Percentiles rank a stretch among this genome's conserved stretches.
Evolutionary conservation across 2,329 filamentous ascomycete species (phyloP).

Genomic region (Fusarium mexicanum): DNA sequence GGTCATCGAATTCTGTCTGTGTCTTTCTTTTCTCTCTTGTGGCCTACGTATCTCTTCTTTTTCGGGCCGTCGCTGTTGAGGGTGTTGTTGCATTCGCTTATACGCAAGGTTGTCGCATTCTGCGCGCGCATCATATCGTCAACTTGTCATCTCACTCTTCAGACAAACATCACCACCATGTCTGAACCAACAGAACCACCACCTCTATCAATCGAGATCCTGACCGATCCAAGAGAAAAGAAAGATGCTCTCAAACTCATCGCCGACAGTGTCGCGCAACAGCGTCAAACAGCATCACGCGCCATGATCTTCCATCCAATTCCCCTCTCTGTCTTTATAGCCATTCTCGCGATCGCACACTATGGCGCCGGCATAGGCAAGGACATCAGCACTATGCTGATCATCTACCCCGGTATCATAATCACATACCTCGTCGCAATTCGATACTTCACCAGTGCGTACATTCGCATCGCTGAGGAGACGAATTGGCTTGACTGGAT

Average conservation of each 20-base stretch:
- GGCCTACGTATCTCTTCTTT: not conserved
- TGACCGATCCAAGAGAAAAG: slow-evolving; percentile 66
- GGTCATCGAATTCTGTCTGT: not conserved
- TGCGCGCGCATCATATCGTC: not conserved
- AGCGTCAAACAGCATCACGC: slow-evolving; percentile 74
- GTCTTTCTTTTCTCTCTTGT: not conserved
- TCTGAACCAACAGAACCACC: slow-evolving; percentile 55
- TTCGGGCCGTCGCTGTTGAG: not conserved
- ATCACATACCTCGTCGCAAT: slow-evolving; percentile 71
- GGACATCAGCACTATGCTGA: slow-evolving; percentile 64
- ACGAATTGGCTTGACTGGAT: slow-evolving; percentile 71
- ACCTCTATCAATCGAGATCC: slow-evolving; percentile 67
- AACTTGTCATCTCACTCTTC: not conserved
- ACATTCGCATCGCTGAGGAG: slow-evolving; percentile 70
- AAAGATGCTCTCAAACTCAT: slow-evolving; percentile 76
- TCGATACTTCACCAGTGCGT: slow-evolving; percentile 68
- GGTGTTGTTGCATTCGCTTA: not conserved
- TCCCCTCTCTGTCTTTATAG: slow-evolving; percentile 56
- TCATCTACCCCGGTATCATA: slow-evolving; percentile 67
- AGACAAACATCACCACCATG: slow-evolving; percentile 2
- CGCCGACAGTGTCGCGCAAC: slow-evolving; percentile 83
- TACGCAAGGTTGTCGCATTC: not conserved
- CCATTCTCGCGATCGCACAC: slow-evolving; percentile 53
- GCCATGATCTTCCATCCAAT: slow-evolving; percentile 72
- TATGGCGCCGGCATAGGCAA: slow-evolving; percentile 50